phyloP scores from a whole-genome alignment of 768 basidiomycete species.

The Agaricus subrufescens region DNA sequence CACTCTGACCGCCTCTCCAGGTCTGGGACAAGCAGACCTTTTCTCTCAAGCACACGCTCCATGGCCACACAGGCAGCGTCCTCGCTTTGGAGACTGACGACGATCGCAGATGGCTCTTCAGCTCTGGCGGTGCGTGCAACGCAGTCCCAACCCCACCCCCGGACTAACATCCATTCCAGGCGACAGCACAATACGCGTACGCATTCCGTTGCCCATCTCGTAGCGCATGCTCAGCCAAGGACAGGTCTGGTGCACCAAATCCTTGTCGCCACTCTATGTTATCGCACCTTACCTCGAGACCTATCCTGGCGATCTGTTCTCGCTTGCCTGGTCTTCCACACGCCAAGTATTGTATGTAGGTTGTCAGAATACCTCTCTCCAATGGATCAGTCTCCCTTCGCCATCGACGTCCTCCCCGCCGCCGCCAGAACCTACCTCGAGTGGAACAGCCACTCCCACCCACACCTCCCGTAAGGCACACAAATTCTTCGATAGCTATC shows the following conservation, averaged over 20 bases:
- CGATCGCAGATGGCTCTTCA: constrained; percentile 83
- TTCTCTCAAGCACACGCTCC: constrained; percentile 59
- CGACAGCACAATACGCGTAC: constrained; percentile 82
- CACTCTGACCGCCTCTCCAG: constrained; percentile 30
- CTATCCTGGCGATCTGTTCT: constrained; percentile 85
- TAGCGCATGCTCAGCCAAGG: background rate
- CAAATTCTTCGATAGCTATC: constrained; percentile 92
- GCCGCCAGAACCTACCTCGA: constrained; percentile 16
- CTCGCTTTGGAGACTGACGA: constrained; percentile 72
- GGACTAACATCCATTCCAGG: constrained; percentile 39
- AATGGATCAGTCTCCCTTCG: constrained; percentile 70
- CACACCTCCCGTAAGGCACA: constrained; percentile 50
- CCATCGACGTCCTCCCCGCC: constrained; percentile 15
- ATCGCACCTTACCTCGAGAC: constrained; percentile 76
- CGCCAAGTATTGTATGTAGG: constrained; percentile 78
- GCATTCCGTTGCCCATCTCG: constrained; percentile 18
- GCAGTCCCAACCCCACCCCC: background rate
- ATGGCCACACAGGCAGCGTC: constrained; percentile 83
- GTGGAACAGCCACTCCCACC: constrained; percentile 34
- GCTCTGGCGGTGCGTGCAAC: constrained; percentile 66
- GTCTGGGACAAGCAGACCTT: constrained; percentile 82
- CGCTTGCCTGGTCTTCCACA: constrained; percentile 68
- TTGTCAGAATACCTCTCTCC: constrained; percentile 89
- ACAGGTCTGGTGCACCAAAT: constrained; percentile 80
- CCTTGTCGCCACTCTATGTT: constrained; percentile 62